Conservation (phyloP, 257 asterid species). For the Fraxinus quadrangulata region DNA sequence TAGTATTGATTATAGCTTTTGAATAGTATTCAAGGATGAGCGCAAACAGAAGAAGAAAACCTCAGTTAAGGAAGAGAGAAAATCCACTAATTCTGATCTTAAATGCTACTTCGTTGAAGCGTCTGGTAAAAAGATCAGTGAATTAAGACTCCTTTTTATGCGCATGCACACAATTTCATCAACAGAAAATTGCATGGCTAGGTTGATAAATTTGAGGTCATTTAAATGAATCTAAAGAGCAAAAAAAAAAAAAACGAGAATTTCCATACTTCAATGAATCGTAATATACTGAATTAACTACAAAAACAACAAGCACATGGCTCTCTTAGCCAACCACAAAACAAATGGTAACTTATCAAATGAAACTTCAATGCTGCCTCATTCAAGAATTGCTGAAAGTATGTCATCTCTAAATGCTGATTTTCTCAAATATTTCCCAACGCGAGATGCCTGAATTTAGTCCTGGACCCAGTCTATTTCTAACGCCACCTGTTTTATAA, state of each 20-base stretch:
- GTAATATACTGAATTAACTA: no score
- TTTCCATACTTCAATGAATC: no score
- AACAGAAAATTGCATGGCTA: accelerated
- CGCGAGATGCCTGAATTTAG: slow-evolving; percentile 45
- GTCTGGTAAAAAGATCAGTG: slow-evolving; percentile 38
- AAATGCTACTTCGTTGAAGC: slow-evolving; percentile 63
- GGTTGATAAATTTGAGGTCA: no score
- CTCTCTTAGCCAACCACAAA: slow-evolving; percentile 51
- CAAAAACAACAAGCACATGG: not conserved
- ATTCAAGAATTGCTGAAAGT: slow-evolving; percentile 57
- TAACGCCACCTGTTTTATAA: slow-evolving; percentile 41
- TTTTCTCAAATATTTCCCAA: slow-evolving; percentile 57
- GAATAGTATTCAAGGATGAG: slow-evolving; percentile 76
- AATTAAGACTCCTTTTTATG: slow-evolving; percentile 74
- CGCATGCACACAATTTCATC: slow-evolving; percentile 42
- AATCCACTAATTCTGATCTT: slow-evolving; percentile 26
- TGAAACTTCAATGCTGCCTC: slow-evolving; percentile 60
- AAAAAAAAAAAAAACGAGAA: no score
- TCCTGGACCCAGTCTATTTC: slow-evolving; percentile 70
- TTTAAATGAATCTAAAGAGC: no score
- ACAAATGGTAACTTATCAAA: slow-evolving; percentile 84
- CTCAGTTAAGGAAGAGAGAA: slow-evolving; percentile 29
- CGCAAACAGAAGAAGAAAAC: slow-evolving; percentile 42
- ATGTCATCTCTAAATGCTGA: slow-evolving; percentile 66
- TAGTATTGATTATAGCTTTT: slow-evolving; percentile 19